Base-by-base conservation (phyloP, 345 rosid species). In the Sisymbrium irio region DNA sequence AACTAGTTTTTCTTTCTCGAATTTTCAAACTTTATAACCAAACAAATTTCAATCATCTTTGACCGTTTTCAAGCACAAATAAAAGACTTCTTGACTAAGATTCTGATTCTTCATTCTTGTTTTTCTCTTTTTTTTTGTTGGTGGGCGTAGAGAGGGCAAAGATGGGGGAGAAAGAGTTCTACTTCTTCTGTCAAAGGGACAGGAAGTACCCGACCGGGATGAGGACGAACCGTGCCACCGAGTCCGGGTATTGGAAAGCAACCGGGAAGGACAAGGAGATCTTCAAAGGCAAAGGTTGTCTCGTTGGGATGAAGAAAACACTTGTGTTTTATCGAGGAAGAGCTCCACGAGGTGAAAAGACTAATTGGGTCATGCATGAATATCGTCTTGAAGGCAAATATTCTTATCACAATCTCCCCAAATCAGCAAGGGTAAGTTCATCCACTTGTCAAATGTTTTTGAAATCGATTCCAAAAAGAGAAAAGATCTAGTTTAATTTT, bases 291-390 rank as follows among this genome's bases (percentile, higher is more conserved):
- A 87, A 77, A 73, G 78, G 71, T 17, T 67, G 82, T 71, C 92
- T 95, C 32, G 89, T 95, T 36, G 99, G 99, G 55, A 95, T 95
- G 99, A 95, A 95, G 88, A 95, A 95, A 84, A 95, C 99, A 3
- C 98, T 95, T 75, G 99, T 95, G 63, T 95, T 95, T 75, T 95
- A 95, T 82, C 81, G 7, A 76, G 99, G 99, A 10, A 81, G 99
- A 84, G 99, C 99, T 56, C 99, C 99, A 0, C 85, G 82, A 80
- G 99, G 99, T 54, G 97, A 88, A 80, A 95, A 95, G 75, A 83
- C 89, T 17, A 92, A 88, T 51, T 95, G 99, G 99, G 96, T 95
- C 45, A 95, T 95, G 97, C 99, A 95, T 83, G 99, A 95, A 61
- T 95, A 74, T 47, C 85, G 99, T 42, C 89, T 95, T 39, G 97